Evolutionary conservation across 228 moss, liverwort and hornwort species (phyloP).

Genomic region (Sphagnum magellanicum): DNA sequence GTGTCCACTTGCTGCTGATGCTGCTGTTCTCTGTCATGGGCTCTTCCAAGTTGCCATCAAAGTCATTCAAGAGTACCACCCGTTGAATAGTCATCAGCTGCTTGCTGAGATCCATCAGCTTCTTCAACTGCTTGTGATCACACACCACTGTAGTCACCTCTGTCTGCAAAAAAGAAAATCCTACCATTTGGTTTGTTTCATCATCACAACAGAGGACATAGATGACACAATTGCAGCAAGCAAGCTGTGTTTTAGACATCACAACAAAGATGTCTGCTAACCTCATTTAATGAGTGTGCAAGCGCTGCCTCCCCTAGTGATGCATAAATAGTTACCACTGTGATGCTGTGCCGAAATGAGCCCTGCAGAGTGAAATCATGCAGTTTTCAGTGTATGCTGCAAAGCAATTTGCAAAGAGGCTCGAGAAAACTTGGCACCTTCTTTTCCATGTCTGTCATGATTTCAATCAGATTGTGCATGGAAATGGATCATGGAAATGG

Average conservation of each 20-base stretch:
- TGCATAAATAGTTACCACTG: conserved; percentile 92
- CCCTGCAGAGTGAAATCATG: conserved; percentile 25
- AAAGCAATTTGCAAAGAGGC: too few species aligned
- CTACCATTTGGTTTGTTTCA: too few species aligned
- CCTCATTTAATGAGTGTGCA: conserved; percentile 82
- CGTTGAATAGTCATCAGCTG: conserved; percentile 53
- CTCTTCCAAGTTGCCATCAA: conserved; percentile 34
- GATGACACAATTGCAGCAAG: too few species aligned
- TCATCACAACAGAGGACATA: too few species aligned
- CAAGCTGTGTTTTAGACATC: neutral
- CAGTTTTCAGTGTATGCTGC: too few species aligned
- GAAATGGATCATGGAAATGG: too few species aligned
- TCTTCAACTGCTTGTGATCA: conserved; percentile 79
- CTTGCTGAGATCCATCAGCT: conserved; percentile 53
- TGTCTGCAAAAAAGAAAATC: conserved; percentile 35
- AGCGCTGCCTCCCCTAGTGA: conserved; percentile 91
- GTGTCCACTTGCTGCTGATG: conserved; percentile 28
- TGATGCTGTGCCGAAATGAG: conserved; percentile 59
- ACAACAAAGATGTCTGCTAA: conserved; percentile 11
- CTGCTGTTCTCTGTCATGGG: conserved; percentile 3
- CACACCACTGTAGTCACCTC: conserved; percentile 85
- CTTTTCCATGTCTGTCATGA: too few species aligned
- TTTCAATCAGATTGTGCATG: neutral
- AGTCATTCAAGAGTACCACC: conserved; percentile 82
- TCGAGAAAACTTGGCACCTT: too few species aligned